Conservation (phyloP, 441 rosid genomes). For the Mallotus repandus region DNA sequence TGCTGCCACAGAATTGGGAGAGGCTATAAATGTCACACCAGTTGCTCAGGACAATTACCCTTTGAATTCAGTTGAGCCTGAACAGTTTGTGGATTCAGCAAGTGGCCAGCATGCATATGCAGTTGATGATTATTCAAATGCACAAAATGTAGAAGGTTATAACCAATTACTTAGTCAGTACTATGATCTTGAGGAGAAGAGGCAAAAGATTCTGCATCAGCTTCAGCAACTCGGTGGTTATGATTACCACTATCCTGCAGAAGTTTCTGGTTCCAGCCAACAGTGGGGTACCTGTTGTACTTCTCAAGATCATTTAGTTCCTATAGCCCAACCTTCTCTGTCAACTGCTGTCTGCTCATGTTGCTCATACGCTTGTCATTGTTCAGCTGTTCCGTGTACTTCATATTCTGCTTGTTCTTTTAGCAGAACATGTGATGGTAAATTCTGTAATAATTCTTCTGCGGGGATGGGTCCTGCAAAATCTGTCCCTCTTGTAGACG, state of each 20-base stretch:
- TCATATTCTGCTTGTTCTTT: slow-evolving; percentile 36
- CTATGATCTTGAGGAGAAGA: slow-evolving; percentile 63
- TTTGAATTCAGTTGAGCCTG: slow-evolving; percentile 22
- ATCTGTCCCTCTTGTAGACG: slow-evolving; percentile 14
- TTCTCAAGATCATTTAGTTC: slow-evolving; percentile 34
- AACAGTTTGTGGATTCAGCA: slow-evolving; percentile 27
- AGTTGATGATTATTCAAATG: slow-evolving; percentile 17
- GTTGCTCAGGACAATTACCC: slow-evolving; percentile 23
- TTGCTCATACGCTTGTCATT: slow-evolving; percentile 41
- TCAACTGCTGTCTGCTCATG: slow-evolving; percentile 28
- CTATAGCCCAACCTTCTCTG: slow-evolving; percentile 24
- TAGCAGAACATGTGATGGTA: slow-evolving; percentile 22
- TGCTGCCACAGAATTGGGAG: slow-evolving; percentile 19
- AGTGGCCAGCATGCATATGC: slow-evolving; percentile 21
- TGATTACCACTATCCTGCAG: slow-evolving; percentile 40
- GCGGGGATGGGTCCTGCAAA: slow-evolving; percentile 21
- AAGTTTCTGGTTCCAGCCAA: slow-evolving; percentile 32
- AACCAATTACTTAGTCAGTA: slow-evolving; percentile 49
- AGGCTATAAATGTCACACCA: slow-evolving; percentile 16
- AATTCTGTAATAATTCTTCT: slow-evolving; percentile 23
- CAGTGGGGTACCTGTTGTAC: slow-evolving; percentile 30
- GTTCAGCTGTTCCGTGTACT: slow-evolving; percentile 35
- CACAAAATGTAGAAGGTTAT: slow-evolving; percentile 39
- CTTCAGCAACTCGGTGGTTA: slow-evolving; percentile 42
- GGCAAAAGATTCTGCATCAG: slow-evolving; percentile 44